Evolutionary conservation across 2,329 filamentous ascomycete species (phyloP).

Genomic region (Aspergillus fumigatus): DNA sequence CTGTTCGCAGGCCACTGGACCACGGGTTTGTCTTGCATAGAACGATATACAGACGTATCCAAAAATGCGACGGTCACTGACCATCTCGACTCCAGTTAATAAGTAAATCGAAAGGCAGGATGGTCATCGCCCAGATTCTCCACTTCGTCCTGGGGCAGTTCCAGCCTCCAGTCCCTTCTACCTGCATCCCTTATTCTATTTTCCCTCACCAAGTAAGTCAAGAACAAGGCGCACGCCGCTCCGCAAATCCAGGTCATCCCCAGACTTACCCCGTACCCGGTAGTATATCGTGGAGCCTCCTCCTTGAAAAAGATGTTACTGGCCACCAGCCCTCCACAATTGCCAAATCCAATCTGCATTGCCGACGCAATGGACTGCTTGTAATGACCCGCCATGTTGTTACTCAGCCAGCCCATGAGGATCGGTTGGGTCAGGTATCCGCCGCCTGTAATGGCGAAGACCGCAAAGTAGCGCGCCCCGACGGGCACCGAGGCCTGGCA

Average conservation of each 20-base stretch:
- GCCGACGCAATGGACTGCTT: constrained; percentile 53
- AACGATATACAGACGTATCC: not conserved
- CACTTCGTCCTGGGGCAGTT: constrained; percentile 32
- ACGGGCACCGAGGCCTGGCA: constrained; percentile 45
- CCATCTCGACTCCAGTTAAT: constrained; percentile 9
- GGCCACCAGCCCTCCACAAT: constrained; percentile 32
- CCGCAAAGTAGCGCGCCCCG: constrained; percentile 50
- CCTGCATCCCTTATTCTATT: constrained; percentile 33
- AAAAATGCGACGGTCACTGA: not conserved
- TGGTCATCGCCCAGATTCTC: constrained; percentile 39
- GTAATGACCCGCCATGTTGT: constrained; percentile 55
- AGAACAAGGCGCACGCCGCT: constrained; percentile 25
- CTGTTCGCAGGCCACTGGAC: not conserved
- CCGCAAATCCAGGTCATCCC: constrained; percentile 34
- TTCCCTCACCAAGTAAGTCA: constrained; percentile 32
- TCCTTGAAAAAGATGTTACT: constrained; percentile 29
- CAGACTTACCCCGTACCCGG: constrained; percentile 25
- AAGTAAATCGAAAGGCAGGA: constrained; percentile 36
- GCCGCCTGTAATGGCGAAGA: constrained; percentile 52
- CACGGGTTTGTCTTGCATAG: not conserved
- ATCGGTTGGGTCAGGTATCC: constrained; percentile 54
- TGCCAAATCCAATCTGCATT: constrained; percentile 43
- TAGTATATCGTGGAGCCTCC: constrained; percentile 25
- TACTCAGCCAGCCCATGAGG: constrained; percentile 53
- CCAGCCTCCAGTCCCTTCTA: constrained; percentile 31